Percentiles rank a stretch among this genome's conserved stretches.
Evolutionary conservation across 2,329 filamentous ascomycete genomes (phyloP).

Genomic region (Pezicula neosporulosa): DNA sequence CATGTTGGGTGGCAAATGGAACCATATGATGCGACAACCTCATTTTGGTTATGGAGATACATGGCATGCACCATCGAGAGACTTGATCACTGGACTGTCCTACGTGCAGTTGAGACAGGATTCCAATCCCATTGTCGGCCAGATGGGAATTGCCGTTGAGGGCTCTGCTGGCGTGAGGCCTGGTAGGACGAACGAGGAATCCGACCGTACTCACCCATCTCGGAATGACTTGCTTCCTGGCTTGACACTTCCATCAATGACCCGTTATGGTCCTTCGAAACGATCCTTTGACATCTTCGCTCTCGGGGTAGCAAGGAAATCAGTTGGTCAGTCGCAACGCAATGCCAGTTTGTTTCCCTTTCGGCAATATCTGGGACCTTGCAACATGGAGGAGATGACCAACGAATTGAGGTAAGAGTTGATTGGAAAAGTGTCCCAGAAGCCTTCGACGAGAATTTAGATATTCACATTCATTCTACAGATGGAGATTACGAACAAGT

Average conservation of each 20-base stretch:
- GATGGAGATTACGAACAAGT: conserved; percentile 41
- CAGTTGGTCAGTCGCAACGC: conserved; percentile 42
- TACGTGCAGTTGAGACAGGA: conserved; percentile 54
- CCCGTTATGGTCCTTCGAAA: conserved; percentile 47
- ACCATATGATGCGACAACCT: conserved; percentile 54
- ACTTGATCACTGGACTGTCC: conserved; percentile 56
- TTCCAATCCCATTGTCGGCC: conserved; percentile 41
- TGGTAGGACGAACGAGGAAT: conserved; percentile 47
- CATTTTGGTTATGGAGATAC: conserved; percentile 48
- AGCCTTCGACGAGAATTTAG: conserved; percentile 24
- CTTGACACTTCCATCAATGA: conserved; percentile 36
- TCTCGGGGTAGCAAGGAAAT: conserved; percentile 46
- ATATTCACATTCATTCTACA: conserved; percentile 31
- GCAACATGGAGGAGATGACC: conserved; percentile 40
- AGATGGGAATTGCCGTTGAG: conserved; percentile 47
- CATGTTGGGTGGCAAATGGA: conserved; percentile 57
- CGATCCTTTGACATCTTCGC: conserved; percentile 61
- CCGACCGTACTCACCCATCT: conserved; percentile 44
- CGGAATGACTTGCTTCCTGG: conserved; percentile 28
- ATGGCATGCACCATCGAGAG: conserved; percentile 69
- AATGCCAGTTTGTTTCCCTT: conserved; percentile 34
- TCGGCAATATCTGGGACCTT: conserved; percentile 44
- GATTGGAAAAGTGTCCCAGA: conserved; percentile 33
- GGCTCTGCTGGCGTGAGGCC: conserved; percentile 29
- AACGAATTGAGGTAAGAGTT: conserved; percentile 48